These are phyloP conservation scores for Penicillium goetzii DNA, from an alignment of 495 filamentous ascomycete species.

Conservation along the genomic window DNA sequence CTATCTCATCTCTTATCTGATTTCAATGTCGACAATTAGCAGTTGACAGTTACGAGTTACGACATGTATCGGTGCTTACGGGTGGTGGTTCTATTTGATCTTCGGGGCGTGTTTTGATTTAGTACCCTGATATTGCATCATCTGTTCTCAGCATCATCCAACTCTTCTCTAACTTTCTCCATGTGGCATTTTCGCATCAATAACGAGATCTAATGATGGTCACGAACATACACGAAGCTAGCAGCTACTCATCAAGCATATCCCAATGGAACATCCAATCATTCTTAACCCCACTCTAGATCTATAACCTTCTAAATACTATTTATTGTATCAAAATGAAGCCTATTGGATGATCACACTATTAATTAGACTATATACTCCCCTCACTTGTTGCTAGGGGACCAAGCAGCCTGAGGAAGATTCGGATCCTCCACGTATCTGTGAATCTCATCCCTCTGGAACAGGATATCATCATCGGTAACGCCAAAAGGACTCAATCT, in stretches of 20 bases:
- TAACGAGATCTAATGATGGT: neutral
- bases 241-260: neutral
- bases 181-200: neutral
- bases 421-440: too few species aligned
- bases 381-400: too few species aligned
- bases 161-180: neutral
- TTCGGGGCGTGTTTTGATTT: neutral
- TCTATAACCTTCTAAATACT: neutral
- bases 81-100: neutral
- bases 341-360: too few species aligned
- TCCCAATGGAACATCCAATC: neutral
- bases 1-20: neutral
- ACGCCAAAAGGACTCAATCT: too few species aligned
- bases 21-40: neutral
- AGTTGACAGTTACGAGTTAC: neutral
- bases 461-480: too few species aligned
- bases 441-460: too few species aligned
- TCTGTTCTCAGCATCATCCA: neutral
- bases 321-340: too few species aligned
- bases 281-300: neutral
- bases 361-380: too few species aligned
- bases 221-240: neutral
- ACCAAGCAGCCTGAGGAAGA: too few species aligned
- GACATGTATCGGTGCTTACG: constrained; percentile 3
- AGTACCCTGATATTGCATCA: neutral